These are phyloP conservation scores for apple (Malus domestica) DNA, from an alignment of 306 rosid species.

Conservation along the genomic window ASM211411v1 NC_041796.1:24366501-24367000, in stretches of 20 bases:
- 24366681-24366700: not conserved
- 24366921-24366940: too few species aligned
- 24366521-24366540: not conserved
- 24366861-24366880: too few species aligned
- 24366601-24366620: not conserved
- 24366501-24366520: not conserved
- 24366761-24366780: not conserved
- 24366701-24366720: not conserved
- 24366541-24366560: not conserved
- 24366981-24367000: too few species aligned
- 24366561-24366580: not conserved
- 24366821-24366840: too few species aligned
- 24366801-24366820: not conserved
- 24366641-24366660: not conserved
- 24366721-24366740: not conserved
- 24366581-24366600: not conserved
- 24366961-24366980: too few species aligned
- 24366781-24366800: not conserved
- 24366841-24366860: too few species aligned
- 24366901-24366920: too few species aligned
- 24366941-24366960: too few species aligned
- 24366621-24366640: not conserved
- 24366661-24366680: not conserved
- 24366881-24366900: too few species aligned
- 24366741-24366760: not conserved